Percentiles rank a stretch among this genome's conserved stretches.
phyloP scores from a whole-genome alignment of 768 basidiomycete genomes.

The Tricholomella constricta region DNA sequence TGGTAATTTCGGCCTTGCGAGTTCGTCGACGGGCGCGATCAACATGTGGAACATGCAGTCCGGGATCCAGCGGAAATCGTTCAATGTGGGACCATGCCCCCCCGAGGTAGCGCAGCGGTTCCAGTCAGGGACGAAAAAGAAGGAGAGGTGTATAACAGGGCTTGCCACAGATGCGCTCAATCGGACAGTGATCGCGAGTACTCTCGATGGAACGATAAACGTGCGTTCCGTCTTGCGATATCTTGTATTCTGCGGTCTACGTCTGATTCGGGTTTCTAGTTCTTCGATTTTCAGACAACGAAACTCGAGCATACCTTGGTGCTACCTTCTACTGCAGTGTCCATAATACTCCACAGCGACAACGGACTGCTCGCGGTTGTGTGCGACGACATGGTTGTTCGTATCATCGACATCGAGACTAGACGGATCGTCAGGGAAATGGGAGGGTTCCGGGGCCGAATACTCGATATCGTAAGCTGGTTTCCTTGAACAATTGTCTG shows the following conservation, averaged over 20 bases:
- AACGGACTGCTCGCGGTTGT: conserved; percentile 80
- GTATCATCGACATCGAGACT: conserved; percentile 92
- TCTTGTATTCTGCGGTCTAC: conserved; percentile 5
- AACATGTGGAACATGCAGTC: conserved; percentile 98
- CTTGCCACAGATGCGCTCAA: conserved; percentile 87
- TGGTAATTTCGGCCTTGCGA: conserved; percentile 91
- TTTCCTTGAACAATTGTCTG: neutral
- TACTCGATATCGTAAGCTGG: conserved; percentile 80
- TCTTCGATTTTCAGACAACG: conserved; percentile 94
- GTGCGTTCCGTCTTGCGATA: conserved; percentile 47
- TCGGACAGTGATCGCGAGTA: conserved; percentile 75
- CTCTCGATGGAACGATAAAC: conserved; percentile 86
- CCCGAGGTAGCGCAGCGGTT: conserved; percentile 50
- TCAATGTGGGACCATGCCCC: conserved; percentile 66
- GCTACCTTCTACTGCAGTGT: conserved; percentile 68
- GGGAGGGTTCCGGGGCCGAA: conserved; percentile 77
- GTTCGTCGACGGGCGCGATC: conserved; percentile 79
- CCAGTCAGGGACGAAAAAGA: conserved; percentile 40
- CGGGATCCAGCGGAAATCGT: conserved; percentile 80
- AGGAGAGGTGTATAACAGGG: conserved; percentile 71
- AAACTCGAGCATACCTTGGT: conserved; percentile 67
- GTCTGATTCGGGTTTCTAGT: conserved; percentile 47
- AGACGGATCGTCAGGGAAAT: conserved; percentile 85
- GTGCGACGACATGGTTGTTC: conserved; percentile 86
- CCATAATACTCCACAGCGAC: conserved; percentile 78